A percentile compares a stretch with the other conserved stretches of the same genome.
phyloP scores from a whole-genome alignment of 1,284 basidiomycete species.

The Cutaneotrichosporon dermatis region DNA sequence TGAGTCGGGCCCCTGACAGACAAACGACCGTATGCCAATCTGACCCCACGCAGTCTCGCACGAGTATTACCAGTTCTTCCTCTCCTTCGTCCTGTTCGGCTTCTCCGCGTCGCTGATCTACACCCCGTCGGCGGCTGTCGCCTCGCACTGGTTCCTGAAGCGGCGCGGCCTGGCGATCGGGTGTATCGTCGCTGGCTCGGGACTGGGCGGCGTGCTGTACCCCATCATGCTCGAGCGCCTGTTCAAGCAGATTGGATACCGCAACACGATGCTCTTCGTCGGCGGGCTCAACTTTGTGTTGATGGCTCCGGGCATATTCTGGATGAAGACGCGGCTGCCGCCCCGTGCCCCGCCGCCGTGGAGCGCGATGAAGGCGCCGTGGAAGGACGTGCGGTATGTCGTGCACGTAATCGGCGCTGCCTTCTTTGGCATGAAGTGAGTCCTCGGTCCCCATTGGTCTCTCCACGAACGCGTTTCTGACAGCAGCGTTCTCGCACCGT shows the following conservation, averaged over 20 bases:
- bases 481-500: constrained; percentile 34
- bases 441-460: background rate
- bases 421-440: constrained; percentile 34
- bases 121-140: constrained; percentile 40
- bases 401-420: constrained; percentile 29
- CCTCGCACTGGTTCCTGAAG: constrained; percentile 44
- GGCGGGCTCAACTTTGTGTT: constrained; percentile 41
- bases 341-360: constrained; percentile 35
- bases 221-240: constrained; percentile 42
- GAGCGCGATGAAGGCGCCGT: constrained; percentile 29
- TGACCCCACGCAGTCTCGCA: constrained; percentile 29
- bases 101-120: constrained; percentile 37
- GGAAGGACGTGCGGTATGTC: constrained; percentile 30
- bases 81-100: constrained; percentile 39
- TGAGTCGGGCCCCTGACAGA: constrained; percentile 13
- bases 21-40: background rate
- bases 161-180: constrained; percentile 39
- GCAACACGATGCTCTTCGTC: constrained; percentile 40
- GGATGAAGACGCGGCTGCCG: constrained; percentile 39
- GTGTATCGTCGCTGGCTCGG: constrained; percentile 39
- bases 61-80: constrained; percentile 45
- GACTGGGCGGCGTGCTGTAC: constrained; percentile 43
- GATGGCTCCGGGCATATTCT: constrained; percentile 38
- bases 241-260: constrained; percentile 27
- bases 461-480: background rate